Base-by-base conservation (phyloP, 495 filamentous ascomycete species). In the Penicillium samsonianum region DNA sequence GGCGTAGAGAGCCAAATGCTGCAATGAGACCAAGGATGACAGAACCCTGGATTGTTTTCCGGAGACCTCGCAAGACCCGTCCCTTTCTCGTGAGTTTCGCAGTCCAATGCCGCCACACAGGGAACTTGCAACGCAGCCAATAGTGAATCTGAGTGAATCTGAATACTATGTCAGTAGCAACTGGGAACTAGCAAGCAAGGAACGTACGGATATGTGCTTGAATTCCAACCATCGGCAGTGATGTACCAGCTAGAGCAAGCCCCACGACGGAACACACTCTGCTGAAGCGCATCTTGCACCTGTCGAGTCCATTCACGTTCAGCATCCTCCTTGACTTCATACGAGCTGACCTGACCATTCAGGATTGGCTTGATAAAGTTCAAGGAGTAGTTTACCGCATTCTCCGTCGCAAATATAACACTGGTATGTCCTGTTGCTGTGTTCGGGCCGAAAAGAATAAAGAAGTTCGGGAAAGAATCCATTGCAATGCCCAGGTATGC, bases 391-490 rank as follows among this genome's bases (percentile, higher is more conserved):
- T 80, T 69, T 25, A 87, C 74, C 67, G 80, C 80, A 50, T 86
- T 86, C 62, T 89, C 86, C 9, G 73, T 78, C 0, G 79, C 78
- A 20, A 87, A 73, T 9, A 87, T 80, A 0, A 87, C 84, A 33
- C 79, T 84, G 1, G 73, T 78, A 67, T 89, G 87, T 0, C 86
- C 86, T 2, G 83, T 88, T 0, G 72, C 79, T 1, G 83, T 86
- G 57, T 89, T 89, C 0, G 86, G 86, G 0, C 86, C 86, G 61
- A 84, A 83, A 6, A 89, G 67, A 38, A 86, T 78, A 70, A 89
- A 89, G 67, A 88, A 83, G 54, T 89, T 89, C 0, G 86, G 86
- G 64, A 86, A 89, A 0, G 79, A 78, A 54, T 87, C 82, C 70
- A 89, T 75, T 4, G 85, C 83, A 42, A 81, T 82, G 4, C 84